These are phyloP conservation scores for Leccinum incarnatum DNA, from an alignment of 768 basidiomycete genomes.

Conservation along the genomic window DNA sequence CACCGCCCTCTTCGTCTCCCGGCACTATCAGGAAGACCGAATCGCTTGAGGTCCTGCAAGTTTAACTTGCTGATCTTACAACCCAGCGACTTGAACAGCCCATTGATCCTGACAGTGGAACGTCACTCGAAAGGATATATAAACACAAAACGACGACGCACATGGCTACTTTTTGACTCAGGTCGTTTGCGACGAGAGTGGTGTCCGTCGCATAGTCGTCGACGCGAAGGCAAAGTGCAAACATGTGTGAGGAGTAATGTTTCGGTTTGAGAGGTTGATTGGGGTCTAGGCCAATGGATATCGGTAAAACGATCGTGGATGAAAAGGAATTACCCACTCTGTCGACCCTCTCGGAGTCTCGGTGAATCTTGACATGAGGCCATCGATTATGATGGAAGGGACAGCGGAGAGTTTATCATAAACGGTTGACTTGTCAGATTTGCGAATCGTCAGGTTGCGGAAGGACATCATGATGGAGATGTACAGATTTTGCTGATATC, in stretches of 20 bases:
- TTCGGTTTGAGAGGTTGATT: constrained; percentile 65
- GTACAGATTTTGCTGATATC: no score
- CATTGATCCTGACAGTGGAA: constrained; percentile 45
- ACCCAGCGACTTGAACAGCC: constrained; percentile 77
- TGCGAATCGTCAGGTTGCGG: no score
- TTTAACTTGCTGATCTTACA: constrained; percentile 65
- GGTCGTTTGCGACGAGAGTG: constrained; percentile 64
- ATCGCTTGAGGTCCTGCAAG: constrained; percentile 60
- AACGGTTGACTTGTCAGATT: no score
- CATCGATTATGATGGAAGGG: no score
- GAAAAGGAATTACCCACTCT: background rate
- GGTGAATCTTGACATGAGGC: no score
- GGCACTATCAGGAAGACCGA: constrained; percentile 64
- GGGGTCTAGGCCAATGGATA: constrained; percentile 31
- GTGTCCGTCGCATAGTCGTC: constrained; percentile 78
- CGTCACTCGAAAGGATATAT: constrained; percentile 1
- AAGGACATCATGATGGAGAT: no score
- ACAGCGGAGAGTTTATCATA: no score
- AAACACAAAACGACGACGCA: constrained; percentile 38
- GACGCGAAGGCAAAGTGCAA: constrained; percentile 75
- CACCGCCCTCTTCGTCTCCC: constrained; percentile 69
- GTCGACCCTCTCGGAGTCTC: no score
- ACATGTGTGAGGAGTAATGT: constrained; percentile 75
- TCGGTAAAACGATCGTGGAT: background rate
- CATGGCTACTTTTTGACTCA: constrained; percentile 64